Conservation (phyloP, 495 filamentous ascomycete genomes). For the Penicillium lividum region DNA sequence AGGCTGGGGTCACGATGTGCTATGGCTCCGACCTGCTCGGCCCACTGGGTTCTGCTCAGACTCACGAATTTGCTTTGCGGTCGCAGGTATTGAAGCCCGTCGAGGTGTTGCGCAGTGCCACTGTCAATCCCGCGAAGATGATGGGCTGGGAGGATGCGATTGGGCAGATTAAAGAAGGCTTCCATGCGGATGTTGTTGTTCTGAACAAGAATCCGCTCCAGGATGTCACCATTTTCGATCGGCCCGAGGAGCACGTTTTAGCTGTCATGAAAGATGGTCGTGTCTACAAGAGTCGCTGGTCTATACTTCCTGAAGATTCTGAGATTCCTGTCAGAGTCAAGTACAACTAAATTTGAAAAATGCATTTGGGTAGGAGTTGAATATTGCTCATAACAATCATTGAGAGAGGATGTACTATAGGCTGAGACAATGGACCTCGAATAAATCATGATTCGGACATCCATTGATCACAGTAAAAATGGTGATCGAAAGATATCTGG, state of each 20-base stretch:
- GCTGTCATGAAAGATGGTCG: constrained; percentile 53
- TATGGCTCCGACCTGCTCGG: constrained; percentile 58
- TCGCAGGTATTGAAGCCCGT: constrained; percentile 40
- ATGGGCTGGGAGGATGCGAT: constrained; percentile 42
- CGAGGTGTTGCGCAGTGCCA: constrained; percentile 52
- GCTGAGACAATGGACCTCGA: too few relatives aligned
- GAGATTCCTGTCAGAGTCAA: constrained; percentile 29
- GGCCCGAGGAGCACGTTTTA: constrained; percentile 43
- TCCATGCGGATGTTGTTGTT: constrained; percentile 46
- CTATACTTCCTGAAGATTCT: constrained; percentile 33
- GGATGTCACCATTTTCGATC: constrained; percentile 51
- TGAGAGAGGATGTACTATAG: too few relatives aligned
- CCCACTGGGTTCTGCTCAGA: constrained; percentile 46
- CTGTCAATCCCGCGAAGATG: constrained; percentile 51
- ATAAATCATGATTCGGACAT: too few relatives aligned
- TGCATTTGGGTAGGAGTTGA: not conserved
- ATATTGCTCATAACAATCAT: too few relatives aligned
- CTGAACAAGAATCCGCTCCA: constrained; percentile 51
- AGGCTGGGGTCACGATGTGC: constrained; percentile 54
- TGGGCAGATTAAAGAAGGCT: constrained; percentile 45
- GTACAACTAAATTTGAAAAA: not conserved
- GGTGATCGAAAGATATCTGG: too few relatives aligned
- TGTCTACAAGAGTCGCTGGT: constrained; percentile 47
- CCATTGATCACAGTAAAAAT: too few relatives aligned
- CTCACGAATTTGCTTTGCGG: constrained; percentile 50